A percentile compares a stretch with the other conserved stretches of the same genome.
Conservation (phyloP, 768 basidiomycete species). For the Gautieria morchelliformis region DNA sequence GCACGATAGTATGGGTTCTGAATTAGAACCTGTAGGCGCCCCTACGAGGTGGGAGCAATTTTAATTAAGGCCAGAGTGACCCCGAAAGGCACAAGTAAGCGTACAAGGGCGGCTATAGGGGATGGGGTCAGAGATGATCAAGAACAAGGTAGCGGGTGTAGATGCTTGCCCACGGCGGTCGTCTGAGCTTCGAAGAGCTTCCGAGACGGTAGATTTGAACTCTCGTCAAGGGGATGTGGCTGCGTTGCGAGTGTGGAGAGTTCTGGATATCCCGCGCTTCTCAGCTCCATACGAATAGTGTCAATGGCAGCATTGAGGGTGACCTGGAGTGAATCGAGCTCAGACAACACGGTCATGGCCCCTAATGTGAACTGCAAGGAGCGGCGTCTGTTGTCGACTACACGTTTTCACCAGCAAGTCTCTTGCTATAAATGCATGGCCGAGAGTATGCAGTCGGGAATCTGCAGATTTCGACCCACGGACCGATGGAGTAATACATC, state of each 20-base stretch:
- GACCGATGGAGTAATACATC: too few relatives aligned
- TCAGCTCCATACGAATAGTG: slow-evolving; percentile 28
- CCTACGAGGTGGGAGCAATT: slow-evolving; percentile 6
- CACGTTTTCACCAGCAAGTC: too few relatives aligned
- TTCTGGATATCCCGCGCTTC: slow-evolving; percentile 25
- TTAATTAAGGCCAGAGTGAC: too few relatives aligned
- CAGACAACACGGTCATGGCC: slow-evolving; percentile 15
- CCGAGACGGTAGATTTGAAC: slow-evolving; percentile 26
- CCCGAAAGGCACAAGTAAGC: not conserved
- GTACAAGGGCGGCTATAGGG: not conserved
- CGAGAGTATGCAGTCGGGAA: too few relatives aligned
- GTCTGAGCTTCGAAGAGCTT: slow-evolving; percentile 29
- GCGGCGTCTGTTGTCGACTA: too few relatives aligned
- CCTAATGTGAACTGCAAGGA: too few relatives aligned
- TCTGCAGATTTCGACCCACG: too few relatives aligned
- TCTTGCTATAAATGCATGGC: too few relatives aligned
- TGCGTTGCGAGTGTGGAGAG: slow-evolving; percentile 28
- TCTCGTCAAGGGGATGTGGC: slow-evolving; percentile 18
- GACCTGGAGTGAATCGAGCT: slow-evolving; percentile 29
- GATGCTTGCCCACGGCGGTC: slow-evolving; percentile 25
- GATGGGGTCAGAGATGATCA: not conserved
- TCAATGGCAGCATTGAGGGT: slow-evolving; percentile 32
- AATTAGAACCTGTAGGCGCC: slow-evolving; percentile 12
- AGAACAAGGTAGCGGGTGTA: slow-evolving; percentile 10
- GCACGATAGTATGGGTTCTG: slow-evolving; percentile 15